phyloP scores from a whole-genome alignment of 306 rosid genomes.

The Quercus berberidifolia region DNA sequence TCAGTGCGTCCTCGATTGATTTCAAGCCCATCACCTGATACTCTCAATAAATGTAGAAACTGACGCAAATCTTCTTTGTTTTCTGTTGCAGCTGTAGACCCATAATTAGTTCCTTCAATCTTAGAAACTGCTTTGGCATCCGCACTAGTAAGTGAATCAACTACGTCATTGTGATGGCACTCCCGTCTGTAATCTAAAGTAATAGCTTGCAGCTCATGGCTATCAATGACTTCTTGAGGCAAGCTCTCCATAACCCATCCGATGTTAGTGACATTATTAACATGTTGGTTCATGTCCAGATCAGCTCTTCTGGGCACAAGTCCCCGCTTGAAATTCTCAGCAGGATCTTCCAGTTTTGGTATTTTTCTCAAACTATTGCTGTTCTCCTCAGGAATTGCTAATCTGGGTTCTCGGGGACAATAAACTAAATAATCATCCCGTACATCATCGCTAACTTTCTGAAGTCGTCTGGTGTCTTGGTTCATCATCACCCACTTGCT shows the following conservation, averaged over 20 bases:
- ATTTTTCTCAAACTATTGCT: conserved; percentile 68
- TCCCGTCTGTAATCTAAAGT: conserved; percentile 95
- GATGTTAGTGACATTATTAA: conserved; percentile 82
- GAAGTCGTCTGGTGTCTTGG: conserved; percentile 81
- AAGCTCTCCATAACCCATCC: conserved; percentile 99
- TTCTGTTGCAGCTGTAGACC: conserved; percentile 34
- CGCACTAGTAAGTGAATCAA: conserved; percentile 73
- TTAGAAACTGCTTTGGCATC: conserved; percentile 34
- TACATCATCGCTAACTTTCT: conserved; percentile 76
- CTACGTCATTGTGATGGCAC: conserved; percentile 75
- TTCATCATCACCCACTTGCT: conserved; percentile 99
- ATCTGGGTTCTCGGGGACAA: conserved; percentile 80
- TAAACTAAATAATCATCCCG: conserved; percentile 66
- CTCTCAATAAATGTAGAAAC: conserved; percentile 71
- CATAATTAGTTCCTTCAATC: conserved; percentile 46
- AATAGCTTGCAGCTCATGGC: conserved; percentile 73
- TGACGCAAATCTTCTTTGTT: conserved; percentile 40
- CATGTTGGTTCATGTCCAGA: conserved; percentile 95
- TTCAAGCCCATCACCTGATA: conserved; percentile 68
- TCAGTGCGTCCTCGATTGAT: conserved; percentile 83
- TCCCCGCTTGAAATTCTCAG: conserved; percentile 53
- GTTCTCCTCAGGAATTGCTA: conserved; percentile 68
- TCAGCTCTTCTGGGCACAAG: conserved; percentile 94
- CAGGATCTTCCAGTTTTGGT: conserved; percentile 79
- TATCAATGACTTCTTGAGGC: conserved; percentile 88